Percentiles rank a stretch among this genome's conserved stretches.
Evolutionary conservation across 1,139 yeast genomes (phyloP).

Genomic region (Wickerhamiella pararugosa): DNA sequence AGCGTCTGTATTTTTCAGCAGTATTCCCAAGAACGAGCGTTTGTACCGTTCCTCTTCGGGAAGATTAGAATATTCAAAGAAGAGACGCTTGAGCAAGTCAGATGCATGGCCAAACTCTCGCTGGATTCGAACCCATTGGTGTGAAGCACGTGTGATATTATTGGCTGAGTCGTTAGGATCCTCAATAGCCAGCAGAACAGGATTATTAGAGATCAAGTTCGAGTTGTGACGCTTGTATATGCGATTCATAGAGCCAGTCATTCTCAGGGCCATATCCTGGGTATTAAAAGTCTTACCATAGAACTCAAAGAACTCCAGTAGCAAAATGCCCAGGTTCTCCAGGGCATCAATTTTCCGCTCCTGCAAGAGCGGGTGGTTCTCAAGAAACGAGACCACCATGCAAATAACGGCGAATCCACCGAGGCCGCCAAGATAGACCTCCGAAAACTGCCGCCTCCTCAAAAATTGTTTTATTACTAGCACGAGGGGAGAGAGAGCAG

Average conservation of each 20-base stretch:
- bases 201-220: constrained; percentile 39
- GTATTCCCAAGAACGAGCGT: constrained; percentile 13
- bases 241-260: constrained; percentile 37
- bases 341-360: constrained; percentile 51
- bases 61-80: constrained; percentile 7
- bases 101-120: constrained; percentile 88
- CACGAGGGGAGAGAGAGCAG: constrained; percentile 75
- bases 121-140: constrained; percentile 64
- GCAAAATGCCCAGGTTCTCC: constrained; percentile 71
- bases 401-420: constrained; percentile 94
- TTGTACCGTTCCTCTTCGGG: not conserved
- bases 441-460: constrained; percentile 62
- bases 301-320: constrained; percentile 89
- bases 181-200: constrained; percentile 63
- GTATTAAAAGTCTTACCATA: constrained; percentile 88
- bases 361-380: constrained; percentile 58
- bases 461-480: constrained; percentile 77
- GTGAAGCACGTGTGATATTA: constrained; percentile 77
- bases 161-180: constrained; percentile 79
- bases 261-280: constrained; percentile 40
- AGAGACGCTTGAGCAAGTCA: constrained; percentile 38
- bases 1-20: constrained; percentile 8
- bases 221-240: constrained; percentile 42
- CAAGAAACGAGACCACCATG: constrained; percentile 66
- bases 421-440: constrained; percentile 91